These are phyloP conservation scores for Posidonia oceanica DNA, from an alignment of 116 monocot species.

Conservation along the genomic window DNA sequence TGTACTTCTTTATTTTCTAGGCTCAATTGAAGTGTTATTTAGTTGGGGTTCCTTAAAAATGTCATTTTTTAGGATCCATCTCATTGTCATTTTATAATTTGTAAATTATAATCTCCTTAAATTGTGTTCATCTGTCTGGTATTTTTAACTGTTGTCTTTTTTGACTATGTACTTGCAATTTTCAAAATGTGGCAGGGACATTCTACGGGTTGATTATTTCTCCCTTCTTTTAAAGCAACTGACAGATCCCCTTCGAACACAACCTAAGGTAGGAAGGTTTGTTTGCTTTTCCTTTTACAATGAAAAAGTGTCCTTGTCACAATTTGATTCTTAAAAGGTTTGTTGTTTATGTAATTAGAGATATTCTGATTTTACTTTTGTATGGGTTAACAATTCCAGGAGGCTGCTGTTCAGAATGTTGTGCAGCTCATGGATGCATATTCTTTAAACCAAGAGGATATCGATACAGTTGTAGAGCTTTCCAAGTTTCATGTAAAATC, in stretches of 20 bases:
- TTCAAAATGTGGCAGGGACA: constrained; percentile 26
- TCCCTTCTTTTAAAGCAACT: constrained; percentile 65
- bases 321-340: neutral
- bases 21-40: too few relatives aligned
- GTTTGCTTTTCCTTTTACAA: neutral
- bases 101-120: too few relatives aligned
- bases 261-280: constrained; percentile 52
- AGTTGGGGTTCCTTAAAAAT: too few relatives aligned
- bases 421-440: constrained; percentile 90
- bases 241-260: constrained; percentile 50
- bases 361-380: too few relatives aligned
- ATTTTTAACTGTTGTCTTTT: neutral
- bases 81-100: too few relatives aligned
- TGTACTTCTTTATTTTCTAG: too few relatives aligned
- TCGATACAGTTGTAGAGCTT: constrained; percentile 75
- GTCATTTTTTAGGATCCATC: too few relatives aligned
- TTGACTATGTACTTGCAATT: neutral
- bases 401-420: constrained; percentile 79
- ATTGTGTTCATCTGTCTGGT: too few relatives aligned
- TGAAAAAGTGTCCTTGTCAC: neutral
- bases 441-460: constrained; percentile 89
- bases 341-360: neutral
- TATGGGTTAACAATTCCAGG: constrained; percentile 26
- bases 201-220: constrained; percentile 65
- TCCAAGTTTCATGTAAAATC: constrained; percentile 67